Percentiles rank a stretch among this genome's conserved stretches.
Evolutionary conservation across 129 eudicot species (phyloP).

Genomic region (Centaurea solstitialis): DNA sequence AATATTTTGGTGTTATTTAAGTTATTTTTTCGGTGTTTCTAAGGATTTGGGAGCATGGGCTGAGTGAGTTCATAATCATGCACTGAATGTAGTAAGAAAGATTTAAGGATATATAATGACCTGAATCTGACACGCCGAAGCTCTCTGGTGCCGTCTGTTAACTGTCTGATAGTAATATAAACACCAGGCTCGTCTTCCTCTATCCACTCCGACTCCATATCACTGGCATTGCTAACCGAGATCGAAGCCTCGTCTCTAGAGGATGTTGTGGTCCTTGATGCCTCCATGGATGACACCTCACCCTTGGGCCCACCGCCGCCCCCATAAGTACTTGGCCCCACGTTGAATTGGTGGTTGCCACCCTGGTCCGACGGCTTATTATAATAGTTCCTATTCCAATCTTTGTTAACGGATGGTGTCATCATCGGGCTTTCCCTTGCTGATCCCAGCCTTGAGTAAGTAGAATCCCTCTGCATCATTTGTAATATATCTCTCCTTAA

Average conservation of each 20-base stretch:
- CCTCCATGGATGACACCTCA: slow-evolving; percentile 78
- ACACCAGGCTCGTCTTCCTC: slow-evolving; percentile 97
- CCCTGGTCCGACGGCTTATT: slow-evolving; percentile 46
- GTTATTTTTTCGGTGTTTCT: too few relatives aligned
- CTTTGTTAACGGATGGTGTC: slow-evolving; percentile 75
- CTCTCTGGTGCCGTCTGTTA: slow-evolving; percentile 91
- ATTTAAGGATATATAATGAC: slow-evolving; percentile 29
- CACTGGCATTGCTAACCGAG: slow-evolving; percentile 93
- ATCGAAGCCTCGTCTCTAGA: slow-evolving; percentile 82
- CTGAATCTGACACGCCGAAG: slow-evolving; percentile 95
- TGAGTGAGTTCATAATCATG: neutral
- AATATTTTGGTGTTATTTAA: neutral
- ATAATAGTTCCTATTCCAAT: slow-evolving; percentile 63
- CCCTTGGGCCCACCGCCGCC: slow-evolving; percentile 57
- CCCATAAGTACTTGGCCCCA: slow-evolving; percentile 53
- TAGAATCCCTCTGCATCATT: slow-evolving; percentile 74
- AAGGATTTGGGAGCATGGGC: neutral
- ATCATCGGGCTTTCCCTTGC: slow-evolving; percentile 84
- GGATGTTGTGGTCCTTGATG: slow-evolving; percentile 87
- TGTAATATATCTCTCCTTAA: neutral
- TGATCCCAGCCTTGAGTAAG: slow-evolving; percentile 80
- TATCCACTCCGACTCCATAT: slow-evolving; percentile 88
- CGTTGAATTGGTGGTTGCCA: slow-evolving; percentile 42
- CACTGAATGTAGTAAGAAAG: neutral
- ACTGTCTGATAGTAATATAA: slow-evolving; percentile 86